Conservation (phyloP, 2,329 filamentous ascomycete species). For the Beauveria medogensis region DNA sequence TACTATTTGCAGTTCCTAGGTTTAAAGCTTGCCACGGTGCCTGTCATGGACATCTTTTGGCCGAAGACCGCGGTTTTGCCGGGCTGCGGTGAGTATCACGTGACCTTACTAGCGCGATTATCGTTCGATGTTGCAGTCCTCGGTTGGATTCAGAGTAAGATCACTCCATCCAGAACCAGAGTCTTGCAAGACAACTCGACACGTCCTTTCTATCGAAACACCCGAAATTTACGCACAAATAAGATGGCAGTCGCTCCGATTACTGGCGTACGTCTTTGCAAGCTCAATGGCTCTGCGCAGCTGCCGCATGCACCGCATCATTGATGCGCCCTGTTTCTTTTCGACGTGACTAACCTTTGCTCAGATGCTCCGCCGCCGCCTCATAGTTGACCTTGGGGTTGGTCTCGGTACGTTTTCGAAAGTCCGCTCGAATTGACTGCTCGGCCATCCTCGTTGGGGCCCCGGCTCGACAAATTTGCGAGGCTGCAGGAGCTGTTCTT, state of each 20-base stretch:
- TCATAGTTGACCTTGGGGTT: conserved; percentile 48
- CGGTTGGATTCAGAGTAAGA: background rate
- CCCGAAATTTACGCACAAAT: conserved; percentile 17
- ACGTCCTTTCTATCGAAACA: conserved; percentile 17
- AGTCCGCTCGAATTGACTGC: background rate
- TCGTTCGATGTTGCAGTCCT: conserved; percentile 21
- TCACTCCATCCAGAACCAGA: conserved; percentile 16
- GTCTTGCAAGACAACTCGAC: conserved; percentile 16
- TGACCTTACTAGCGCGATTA: conserved; percentile 25
- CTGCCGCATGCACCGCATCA: background rate
- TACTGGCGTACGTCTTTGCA: conserved; percentile 45
- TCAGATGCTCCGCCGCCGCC: conserved; percentile 53
- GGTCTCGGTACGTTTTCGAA: conserved; percentile 44
- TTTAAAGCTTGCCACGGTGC: background rate
- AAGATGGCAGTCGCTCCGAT: conserved; percentile 51
- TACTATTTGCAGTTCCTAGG: conserved; percentile 18
- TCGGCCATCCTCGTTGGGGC: background rate
- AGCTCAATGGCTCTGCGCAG: conserved; percentile 23
- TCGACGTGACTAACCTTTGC: conserved; percentile 24
- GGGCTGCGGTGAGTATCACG: conserved; percentile 13
- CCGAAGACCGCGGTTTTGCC: conserved; percentile 17
- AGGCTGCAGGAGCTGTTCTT: background rate
- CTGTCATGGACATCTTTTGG: conserved; percentile 12
- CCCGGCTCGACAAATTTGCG: background rate
- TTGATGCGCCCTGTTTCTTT: background rate